These are phyloP conservation scores for Acanthamoeba lenticulata DNA, from an alignment of 208 protist species.

Conservation along the genomic window DNA sequence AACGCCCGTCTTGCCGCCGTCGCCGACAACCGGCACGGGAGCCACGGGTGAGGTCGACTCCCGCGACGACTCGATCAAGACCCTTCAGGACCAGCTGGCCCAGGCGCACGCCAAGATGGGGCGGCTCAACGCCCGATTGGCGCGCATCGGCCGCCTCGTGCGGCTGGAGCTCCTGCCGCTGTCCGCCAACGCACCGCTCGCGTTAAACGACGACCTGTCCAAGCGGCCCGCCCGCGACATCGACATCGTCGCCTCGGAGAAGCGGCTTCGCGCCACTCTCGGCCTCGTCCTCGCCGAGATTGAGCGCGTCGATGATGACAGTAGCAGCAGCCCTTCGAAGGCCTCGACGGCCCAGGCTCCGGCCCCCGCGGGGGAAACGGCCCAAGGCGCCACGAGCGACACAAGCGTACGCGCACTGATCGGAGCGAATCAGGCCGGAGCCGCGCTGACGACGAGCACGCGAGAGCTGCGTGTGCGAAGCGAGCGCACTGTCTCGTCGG, in stretches of 20 bases:
- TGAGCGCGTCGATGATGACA: background rate
- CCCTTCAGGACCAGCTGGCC: background rate
- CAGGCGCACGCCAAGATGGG: background rate
- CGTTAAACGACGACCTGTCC: background rate
- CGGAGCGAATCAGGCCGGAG: background rate
- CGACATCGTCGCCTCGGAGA: conserved; percentile 10
- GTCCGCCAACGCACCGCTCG: background rate
- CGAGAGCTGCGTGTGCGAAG: background rate
- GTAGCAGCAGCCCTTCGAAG: background rate
- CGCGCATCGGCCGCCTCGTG: background rate
- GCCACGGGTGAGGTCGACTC: background rate
- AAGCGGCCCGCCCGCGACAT: background rate
- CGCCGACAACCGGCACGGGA: no score
- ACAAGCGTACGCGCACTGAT: background rate
- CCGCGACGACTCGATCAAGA: background rate
- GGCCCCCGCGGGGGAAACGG: background rate
- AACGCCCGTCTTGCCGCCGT: no score
- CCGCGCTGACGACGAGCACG: background rate
- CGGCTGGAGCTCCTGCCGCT: conserved; percentile 13
- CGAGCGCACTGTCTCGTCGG: background rate
- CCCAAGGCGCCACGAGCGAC: background rate
- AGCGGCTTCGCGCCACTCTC: background rate
- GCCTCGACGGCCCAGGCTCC: background rate
- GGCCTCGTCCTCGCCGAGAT: background rate
- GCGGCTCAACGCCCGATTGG: background rate